Evolutionary conservation across 768 basidiomycete species (phyloP).

Genomic region (Candolleomyces efflorescens): DNA sequence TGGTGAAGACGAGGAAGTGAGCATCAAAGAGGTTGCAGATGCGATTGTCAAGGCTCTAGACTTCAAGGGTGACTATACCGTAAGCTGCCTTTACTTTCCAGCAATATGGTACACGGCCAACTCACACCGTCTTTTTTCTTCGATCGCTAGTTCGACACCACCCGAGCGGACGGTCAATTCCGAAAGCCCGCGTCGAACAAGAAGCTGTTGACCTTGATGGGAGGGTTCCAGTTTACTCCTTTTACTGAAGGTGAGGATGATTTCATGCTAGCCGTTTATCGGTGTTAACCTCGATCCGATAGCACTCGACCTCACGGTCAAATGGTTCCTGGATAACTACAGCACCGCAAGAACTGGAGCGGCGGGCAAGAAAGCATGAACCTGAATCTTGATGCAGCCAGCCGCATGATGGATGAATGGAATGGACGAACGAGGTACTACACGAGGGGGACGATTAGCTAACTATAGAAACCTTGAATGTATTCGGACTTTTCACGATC

Average conservation of each 20-base stretch:
- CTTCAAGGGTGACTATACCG: slow-evolving; percentile 73
- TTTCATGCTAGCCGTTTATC: not conserved
- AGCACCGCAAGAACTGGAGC: slow-evolving; percentile 59
- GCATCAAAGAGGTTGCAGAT: slow-evolving; percentile 86
- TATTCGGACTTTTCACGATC: no score
- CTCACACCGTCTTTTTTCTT: not conserved
- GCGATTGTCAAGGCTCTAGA: slow-evolving; percentile 83
- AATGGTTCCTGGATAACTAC: slow-evolving; percentile 88
- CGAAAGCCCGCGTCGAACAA: slow-evolving; percentile 94
- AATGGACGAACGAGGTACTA: not conserved
- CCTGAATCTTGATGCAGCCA: no score
- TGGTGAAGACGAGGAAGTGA: slow-evolving; percentile 91
- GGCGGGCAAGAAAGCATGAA: not conserved
- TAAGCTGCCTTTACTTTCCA: slow-evolving; percentile 27
- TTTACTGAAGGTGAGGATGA: slow-evolving; percentile 66
- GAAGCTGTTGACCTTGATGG: slow-evolving; percentile 74
- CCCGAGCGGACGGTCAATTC: slow-evolving; percentile 88
- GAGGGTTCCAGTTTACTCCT: slow-evolving; percentile 86
- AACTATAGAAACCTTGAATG: no score
- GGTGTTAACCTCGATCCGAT: slow-evolving; percentile 6
- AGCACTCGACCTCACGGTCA: slow-evolving; percentile 76
- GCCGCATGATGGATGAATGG: no score
- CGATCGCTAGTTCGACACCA: slow-evolving; percentile 72
- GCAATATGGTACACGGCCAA: not conserved
- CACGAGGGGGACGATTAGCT: no score